Conservation (phyloP, 2,329 filamentous ascomycete genomes). For the Lachnellula willkommii region DNA sequence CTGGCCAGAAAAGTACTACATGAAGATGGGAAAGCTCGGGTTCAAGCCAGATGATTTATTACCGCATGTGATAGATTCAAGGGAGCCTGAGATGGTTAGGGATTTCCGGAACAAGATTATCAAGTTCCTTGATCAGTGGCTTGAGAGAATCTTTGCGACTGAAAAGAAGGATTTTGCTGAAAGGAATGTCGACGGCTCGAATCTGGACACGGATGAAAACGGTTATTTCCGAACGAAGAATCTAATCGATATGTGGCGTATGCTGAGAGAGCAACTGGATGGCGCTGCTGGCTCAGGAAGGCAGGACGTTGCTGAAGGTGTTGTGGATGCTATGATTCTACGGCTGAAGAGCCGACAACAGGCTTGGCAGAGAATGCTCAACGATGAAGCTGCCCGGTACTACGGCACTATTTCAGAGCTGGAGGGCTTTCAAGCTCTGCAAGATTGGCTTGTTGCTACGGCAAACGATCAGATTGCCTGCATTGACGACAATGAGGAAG, state of each 20-base stretch:
- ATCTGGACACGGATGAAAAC: constrained; percentile 81
- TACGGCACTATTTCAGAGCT: constrained; percentile 52
- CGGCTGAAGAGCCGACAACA: constrained; percentile 77
- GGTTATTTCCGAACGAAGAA: constrained; percentile 90
- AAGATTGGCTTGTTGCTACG: constrained; percentile 94
- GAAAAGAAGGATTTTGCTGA: constrained; percentile 78
- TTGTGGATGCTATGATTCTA: constrained; percentile 92
- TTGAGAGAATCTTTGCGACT: constrained; percentile 80
- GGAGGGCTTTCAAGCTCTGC: constrained; percentile 69
- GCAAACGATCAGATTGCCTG: constrained; percentile 98
- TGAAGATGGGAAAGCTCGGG: constrained; percentile 89
- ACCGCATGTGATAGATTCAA: constrained; percentile 84
- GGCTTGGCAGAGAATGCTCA: constrained; percentile 81
- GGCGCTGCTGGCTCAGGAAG: constrained; percentile 81
- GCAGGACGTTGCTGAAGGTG: constrained; percentile 86
- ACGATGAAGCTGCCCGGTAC: constrained; percentile 76
- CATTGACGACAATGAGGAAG: constrained; percentile 85
- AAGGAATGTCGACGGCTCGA: constrained; percentile 65
- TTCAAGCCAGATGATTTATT: constrained; percentile 69
- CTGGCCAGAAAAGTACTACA: constrained; percentile 94
- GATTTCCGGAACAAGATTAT: constrained; percentile 96
- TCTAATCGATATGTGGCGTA: constrained; percentile 91
- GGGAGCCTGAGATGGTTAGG: constrained; percentile 82
- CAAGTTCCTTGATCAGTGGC: constrained; percentile 94
- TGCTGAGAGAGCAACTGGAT: constrained; percentile 88